A percentile compares a stretch with the other conserved stretches of the same genome.
These are phyloP conservation scores for Cutaneotrichosporon sp. DNA, from an alignment of 1,284 basidiomycete species.

Conservation along the genomic window DNA sequence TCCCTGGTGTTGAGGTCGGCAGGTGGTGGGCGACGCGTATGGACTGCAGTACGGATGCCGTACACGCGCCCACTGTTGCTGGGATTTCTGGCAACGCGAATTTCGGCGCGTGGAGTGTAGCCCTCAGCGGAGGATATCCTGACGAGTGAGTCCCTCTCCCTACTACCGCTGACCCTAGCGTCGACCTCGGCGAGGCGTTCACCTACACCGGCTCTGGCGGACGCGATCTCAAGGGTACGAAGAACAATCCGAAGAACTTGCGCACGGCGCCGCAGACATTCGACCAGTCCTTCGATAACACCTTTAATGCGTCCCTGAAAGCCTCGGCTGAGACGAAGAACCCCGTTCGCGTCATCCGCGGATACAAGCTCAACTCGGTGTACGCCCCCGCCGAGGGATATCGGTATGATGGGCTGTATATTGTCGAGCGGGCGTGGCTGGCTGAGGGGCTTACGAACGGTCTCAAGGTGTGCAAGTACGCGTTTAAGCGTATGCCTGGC, in stretches of 20 bases:
- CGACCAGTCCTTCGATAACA: conserved; percentile 46
- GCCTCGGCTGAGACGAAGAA: conserved; percentile 39
- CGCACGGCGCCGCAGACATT: conserved; percentile 49
- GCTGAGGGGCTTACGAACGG: conserved; percentile 36
- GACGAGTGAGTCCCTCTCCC: conserved; percentile 34
- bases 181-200: conserved; percentile 41
- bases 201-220: conserved; percentile 41
- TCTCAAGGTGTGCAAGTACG: conserved; percentile 37
- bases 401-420: conserved; percentile 50
- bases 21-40: conserved; percentile 38
- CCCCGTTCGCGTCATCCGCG: conserved; percentile 51
- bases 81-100: conserved; percentile 36
- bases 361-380: conserved; percentile 45
- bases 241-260: conserved; percentile 44
- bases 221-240: conserved; percentile 44
- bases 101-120: conserved; percentile 47
- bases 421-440: conserved; percentile 42
- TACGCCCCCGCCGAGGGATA: conserved; percentile 41
- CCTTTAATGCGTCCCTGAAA: conserved; percentile 45
- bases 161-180: conserved; percentile 12
- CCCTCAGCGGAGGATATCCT: conserved; percentile 46
- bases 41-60: conserved; percentile 37
- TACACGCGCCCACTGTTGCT: conserved; percentile 40
- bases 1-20: conserved; percentile 37
- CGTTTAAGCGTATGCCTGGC: conserved; percentile 32